A percentile compares a stretch with the other conserved stretches of the same genome.
These are phyloP conservation scores for Craterostigma plantagineum DNA, from an alignment of 257 asterid species.

Conservation along the genomic window DNA sequence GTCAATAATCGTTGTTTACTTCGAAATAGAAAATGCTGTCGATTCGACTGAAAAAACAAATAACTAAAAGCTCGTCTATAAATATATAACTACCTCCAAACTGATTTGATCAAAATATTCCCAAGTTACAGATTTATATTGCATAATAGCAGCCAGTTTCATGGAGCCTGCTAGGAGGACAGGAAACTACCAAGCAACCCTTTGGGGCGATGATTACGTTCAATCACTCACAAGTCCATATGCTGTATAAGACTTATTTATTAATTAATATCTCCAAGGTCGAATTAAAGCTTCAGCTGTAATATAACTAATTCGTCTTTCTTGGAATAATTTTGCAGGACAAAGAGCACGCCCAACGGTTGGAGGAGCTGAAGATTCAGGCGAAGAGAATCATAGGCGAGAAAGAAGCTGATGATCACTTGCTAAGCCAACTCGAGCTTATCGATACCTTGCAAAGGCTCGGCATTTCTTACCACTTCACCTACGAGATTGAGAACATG, in stretches of 20 bases:
- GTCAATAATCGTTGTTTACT: too few species aligned
- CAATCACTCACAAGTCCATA: constrained; percentile 19
- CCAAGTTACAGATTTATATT: too few species aligned
- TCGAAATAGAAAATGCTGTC: too few species aligned
- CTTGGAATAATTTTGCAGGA: too few species aligned
- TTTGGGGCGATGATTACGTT: constrained; percentile 28
- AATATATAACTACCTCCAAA: too few species aligned
- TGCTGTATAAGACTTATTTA: constrained; percentile 10
- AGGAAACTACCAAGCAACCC: constrained; percentile 21
- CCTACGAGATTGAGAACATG: constrained; percentile 4
- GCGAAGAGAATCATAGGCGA: constrained; percentile 12
- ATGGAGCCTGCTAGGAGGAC: constrained; percentile 24
- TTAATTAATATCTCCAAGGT: too few species aligned
- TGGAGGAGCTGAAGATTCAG: constrained; percentile 13
- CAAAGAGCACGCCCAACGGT: constrained; percentile 12
- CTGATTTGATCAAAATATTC: too few species aligned
- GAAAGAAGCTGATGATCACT: constrained; percentile 3
- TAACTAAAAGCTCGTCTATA: too few species aligned
- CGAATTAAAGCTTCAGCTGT: too few species aligned
- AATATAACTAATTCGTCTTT: too few species aligned
- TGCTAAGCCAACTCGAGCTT: constrained; percentile 25
- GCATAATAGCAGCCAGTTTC: too few species aligned
- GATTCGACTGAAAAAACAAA: too few species aligned
- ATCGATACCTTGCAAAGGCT: constrained; percentile 34
- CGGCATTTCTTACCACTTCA: constrained; percentile 22